Evolutionary conservation across 164 flowering plant species (phyloP).

Genomic region (Aristolochia fimbriata): DNA sequence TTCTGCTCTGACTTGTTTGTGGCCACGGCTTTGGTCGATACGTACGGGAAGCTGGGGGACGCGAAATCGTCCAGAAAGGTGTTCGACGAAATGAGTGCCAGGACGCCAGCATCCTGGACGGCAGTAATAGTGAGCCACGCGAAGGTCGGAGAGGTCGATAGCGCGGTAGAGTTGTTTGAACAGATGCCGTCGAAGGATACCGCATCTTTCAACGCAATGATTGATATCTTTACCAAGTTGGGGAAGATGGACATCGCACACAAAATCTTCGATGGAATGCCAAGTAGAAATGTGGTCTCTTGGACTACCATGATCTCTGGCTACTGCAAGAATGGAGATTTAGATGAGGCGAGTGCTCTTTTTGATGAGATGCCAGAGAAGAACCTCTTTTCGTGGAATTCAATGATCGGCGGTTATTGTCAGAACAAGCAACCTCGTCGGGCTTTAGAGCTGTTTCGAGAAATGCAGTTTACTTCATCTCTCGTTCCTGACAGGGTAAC

Average conservation of each 20-base stretch:
- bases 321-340: slow-evolving; percentile 43
- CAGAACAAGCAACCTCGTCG: slow-evolving; percentile 51
- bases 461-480: slow-evolving; percentile 34
- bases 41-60: slow-evolving; percentile 52
- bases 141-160: slow-evolving; percentile 36
- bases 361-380: slow-evolving; percentile 62
- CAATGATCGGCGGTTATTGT: slow-evolving; percentile 68
- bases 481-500: slow-evolving; percentile 61
- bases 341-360: slow-evolving; percentile 37
- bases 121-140: slow-evolving; percentile 54
- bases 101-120: slow-evolving; percentile 65
- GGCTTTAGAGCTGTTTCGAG: slow-evolving; percentile 50
- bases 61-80: slow-evolving; percentile 31
- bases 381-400: slow-evolving; percentile 71
- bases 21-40: slow-evolving; percentile 60
- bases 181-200: slow-evolving; percentile 46
- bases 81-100: slow-evolving; percentile 67
- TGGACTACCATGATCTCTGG: slow-evolving; percentile 77
- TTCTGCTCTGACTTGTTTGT: slow-evolving; percentile 47
- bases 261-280: slow-evolving; percentile 44
- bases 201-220: slow-evolving; percentile 51
- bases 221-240: slow-evolving; percentile 49
- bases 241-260: slow-evolving; percentile 49
- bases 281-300: slow-evolving; percentile 49
- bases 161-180: slow-evolving; percentile 41